Conservation (phyloP, 495 filamentous ascomycete species). For the Podospora pseudopauciseta region DNA sequence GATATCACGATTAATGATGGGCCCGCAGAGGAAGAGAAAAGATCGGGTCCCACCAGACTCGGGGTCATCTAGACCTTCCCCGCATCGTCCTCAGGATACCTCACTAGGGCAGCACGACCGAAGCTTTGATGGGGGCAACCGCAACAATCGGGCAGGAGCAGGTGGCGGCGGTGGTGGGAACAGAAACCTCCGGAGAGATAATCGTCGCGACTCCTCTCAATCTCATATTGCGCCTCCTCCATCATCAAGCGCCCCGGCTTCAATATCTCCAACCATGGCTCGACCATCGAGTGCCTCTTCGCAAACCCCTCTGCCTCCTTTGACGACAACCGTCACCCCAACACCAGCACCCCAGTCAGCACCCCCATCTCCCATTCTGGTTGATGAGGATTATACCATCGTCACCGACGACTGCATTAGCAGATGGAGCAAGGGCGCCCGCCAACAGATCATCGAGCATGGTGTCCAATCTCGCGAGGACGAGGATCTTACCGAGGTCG, state of each 20-base stretch:
- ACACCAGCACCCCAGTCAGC: conserved; percentile 11
- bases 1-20: conserved; percentile 36
- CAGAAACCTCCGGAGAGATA: conserved; percentile 37
- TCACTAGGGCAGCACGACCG: conserved; percentile 49
- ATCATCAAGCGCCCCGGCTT: conserved; percentile 22
- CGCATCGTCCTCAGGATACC: conserved; percentile 50
- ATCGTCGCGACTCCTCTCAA: conserved; percentile 46
- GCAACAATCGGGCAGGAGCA: conserved; percentile 12
- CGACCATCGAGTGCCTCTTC: conserved; percentile 47
- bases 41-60: conserved; percentile 43
- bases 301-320: conserved; percentile 6
- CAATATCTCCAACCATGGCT: conserved; percentile 37
- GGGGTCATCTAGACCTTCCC: conserved; percentile 46
- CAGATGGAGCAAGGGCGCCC: conserved; percentile 46
- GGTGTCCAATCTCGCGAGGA: conserved; percentile 56
- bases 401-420: conserved; percentile 47
- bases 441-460: conserved; percentile 49
- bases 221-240: conserved; percentile 23
- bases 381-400: conserved; percentile 46
- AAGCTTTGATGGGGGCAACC: conserved; percentile 35
- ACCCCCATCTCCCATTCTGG: conserved; percentile 27
- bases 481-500: conserved; percentile 62
- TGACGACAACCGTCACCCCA: conserved; percentile 24
- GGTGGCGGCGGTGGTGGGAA: conserved; percentile 37
- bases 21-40: conserved; percentile 53